A percentile compares a stretch with the other conserved stretches of the same genome.
Evolutionary conservation across 257 asterid genomes (phyloP).

Genomic region (Penstemon eatonii): DNA sequence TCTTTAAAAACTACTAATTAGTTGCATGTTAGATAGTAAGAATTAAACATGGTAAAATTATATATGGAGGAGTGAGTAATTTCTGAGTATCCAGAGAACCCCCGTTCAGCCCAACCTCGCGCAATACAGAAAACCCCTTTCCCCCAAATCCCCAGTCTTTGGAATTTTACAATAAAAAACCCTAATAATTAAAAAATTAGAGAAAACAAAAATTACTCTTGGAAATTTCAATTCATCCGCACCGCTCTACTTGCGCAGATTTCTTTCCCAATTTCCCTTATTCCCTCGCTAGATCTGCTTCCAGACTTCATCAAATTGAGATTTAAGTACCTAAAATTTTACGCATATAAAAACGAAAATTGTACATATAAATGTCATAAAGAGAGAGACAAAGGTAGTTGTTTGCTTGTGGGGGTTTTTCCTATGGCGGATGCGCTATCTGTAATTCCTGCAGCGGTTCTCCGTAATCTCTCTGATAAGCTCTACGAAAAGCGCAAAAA

Average conservation of each 20-base stretch:
- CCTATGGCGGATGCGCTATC: constrained; percentile 82
- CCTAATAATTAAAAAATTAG: constrained; percentile 30
- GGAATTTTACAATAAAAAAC: constrained; percentile 29
- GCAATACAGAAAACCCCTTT: constrained; percentile 28
- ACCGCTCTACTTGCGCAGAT: constrained; percentile 25
- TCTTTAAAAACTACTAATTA: no score
- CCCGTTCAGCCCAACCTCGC: constrained; percentile 17
- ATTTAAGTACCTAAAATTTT: constrained; percentile 8
- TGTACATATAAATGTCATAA: constrained; percentile 34
- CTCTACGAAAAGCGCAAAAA: constrained; percentile 96
- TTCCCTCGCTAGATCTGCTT: constrained; percentile 44
- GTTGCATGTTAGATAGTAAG: no score
- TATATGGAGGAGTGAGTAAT: background rate
- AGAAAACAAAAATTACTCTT: constrained; percentile 20
- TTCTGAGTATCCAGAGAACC: background rate
- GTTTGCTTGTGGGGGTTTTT: constrained; percentile 38
- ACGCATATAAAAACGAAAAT: constrained; percentile 12
- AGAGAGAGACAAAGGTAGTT: constrained; percentile 22
- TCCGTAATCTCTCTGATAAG: constrained; percentile 94
- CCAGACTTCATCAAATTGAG: constrained; percentile 29
- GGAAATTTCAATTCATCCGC: constrained; percentile 34
- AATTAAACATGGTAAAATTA: no score
- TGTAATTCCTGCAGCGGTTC: constrained; percentile 79
- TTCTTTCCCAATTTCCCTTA: constrained; percentile 24
- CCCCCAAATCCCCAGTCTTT: constrained; percentile 23